Evolutionary conservation across 108 stramenopile genomes (phyloP), one percentile per base, ranked within the genome.

Genomic region (Licmophora abbreviata): DNA sequence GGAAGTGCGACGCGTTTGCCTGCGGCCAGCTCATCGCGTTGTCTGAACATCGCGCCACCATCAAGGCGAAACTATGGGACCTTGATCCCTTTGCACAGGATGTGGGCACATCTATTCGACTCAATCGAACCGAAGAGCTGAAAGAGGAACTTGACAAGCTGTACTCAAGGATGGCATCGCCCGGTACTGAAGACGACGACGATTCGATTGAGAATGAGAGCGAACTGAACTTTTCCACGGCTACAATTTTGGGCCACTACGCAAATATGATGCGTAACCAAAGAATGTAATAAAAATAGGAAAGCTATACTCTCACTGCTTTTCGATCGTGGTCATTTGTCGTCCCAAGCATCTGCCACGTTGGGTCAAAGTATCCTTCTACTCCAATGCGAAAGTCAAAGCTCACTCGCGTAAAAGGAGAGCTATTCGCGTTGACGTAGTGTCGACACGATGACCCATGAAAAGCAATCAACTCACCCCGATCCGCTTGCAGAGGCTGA

Each of bases 381-480:
- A 93, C 71, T 21, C 92, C 92, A 30, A 93, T 76, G 12, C 92
- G 83, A 68, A 93, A 93, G 45, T 90, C 92, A 41, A 90, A 45
- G 33, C 74, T 77, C 3, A 83, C 86, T 37, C 92, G 71, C 4
- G 88, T 94, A 59, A 63, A 52, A 0, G 35, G 24, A 3, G 74
- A 67, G 29, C 53, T 65, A 77, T 94, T 94, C 3, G 84, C 33
- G 51, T 87, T 85, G 29, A 90, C 92, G 56, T 81, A 84, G 31
- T 93, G 92, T 36, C 64, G 52, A 48, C 82, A 76, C 0, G 77
- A 79, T 7, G 80, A 79, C 23, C 92, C 92, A 70, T 85, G 87
- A 51, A 88, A 93, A 15, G 85, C 66, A 20, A 77, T 70, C 0
- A 73, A 70, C 54, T 93, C 70, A 14, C 87, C 85, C 28, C 63